Base-by-base conservation (phyloP, 371 early-diverging fungal genomes). In the Mortierella sp. region DNA sequence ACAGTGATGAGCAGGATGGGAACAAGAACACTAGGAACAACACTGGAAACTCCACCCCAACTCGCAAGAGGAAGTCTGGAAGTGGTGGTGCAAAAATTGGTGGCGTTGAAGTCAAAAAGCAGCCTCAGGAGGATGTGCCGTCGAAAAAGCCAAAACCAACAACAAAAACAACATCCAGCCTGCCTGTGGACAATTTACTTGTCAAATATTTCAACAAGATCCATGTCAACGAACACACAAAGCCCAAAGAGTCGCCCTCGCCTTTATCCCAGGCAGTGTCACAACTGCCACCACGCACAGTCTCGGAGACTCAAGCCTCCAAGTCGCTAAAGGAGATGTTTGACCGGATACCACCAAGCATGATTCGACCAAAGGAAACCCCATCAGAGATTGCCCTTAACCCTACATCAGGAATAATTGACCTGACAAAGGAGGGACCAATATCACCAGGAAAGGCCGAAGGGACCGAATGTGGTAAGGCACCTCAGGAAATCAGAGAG, bases 141-240 rank as follows among this genome's bases (percentile, higher is more conserved):
- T 40, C 78, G 0, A 84, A 84, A 69, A 80, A 77, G 37, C 81
- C 73, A 9, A 84, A 84, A 14, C 19, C 74, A 9, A 50, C 75
- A n/a, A 43, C 61, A 10, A 40, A 40, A 40, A 13, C 70, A 13
- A 3, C 72, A 8, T 34, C 80, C 26, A 40, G 50, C 34, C 78
- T 24, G 6, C 31, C 76, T 24, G 34, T 54, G n/a, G 71, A 48
- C 2, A 67, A 67, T 28, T 46, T 26, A 10, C 54, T 78, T 24
- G 13, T 70, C 28, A 74, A 64, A 37, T 80, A 72, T 26, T 77
- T 80, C 51, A 77, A 28, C 50, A 77, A 69, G 37, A 40, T 44
- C 16, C 69, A 69, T 1, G 37, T 76, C 34, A 71, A 46, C 34
- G 59, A 69, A 2, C 16, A 10, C 40, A 67, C 10, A 21, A 67